A percentile compares a stretch with the other conserved stretches of the same genome.
phyloP scores from a whole-genome alignment of 371 early-diverging fungal species.

The Mycotypha africana region DNA sequence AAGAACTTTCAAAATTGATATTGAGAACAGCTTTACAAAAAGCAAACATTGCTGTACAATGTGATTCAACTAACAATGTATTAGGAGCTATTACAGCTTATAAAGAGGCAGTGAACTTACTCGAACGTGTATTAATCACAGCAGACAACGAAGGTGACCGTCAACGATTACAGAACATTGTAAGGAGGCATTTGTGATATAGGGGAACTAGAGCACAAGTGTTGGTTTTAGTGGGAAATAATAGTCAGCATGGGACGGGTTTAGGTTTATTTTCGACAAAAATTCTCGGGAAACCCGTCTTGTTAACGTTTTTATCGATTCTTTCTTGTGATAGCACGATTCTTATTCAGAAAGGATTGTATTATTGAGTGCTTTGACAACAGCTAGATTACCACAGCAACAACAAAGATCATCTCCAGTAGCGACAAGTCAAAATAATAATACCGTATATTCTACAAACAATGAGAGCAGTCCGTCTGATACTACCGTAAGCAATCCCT shows the following conservation, averaged over 20 bases:
- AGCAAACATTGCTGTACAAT: slow-evolving; percentile 42
- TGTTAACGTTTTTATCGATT: neutral
- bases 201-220: too few species aligned
- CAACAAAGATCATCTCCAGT: too few species aligned
- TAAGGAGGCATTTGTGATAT: slow-evolving; percentile 14
- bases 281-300: too few species aligned
- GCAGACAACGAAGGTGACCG: slow-evolving; percentile 37
- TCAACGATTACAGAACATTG: slow-evolving; percentile 37
- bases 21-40: slow-evolving; percentile 40
- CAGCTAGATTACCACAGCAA: too few species aligned
- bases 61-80: slow-evolving; percentile 40
- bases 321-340: slow-evolving; percentile 11
- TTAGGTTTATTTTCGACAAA: too few species aligned
- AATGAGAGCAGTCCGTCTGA: too few species aligned
- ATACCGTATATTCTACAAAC: too few species aligned
- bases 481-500: too few species aligned
- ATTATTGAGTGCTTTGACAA: slow-evolving; percentile 3
- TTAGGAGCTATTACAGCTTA: slow-evolving; percentile 40
- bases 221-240: too few species aligned
- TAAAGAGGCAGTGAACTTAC: slow-evolving; percentile 35
- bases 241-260: too few species aligned
- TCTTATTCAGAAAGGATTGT: slow-evolving; percentile 18
- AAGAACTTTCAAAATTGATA: slow-evolving; percentile 34
- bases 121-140: slow-evolving; percentile 32
- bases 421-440: too few species aligned